These are phyloP conservation scores for Incumbomyces lentus DNA, from an alignment of 2,329 filamentous ascomycete genomes.

Conservation along the genomic window DNA sequence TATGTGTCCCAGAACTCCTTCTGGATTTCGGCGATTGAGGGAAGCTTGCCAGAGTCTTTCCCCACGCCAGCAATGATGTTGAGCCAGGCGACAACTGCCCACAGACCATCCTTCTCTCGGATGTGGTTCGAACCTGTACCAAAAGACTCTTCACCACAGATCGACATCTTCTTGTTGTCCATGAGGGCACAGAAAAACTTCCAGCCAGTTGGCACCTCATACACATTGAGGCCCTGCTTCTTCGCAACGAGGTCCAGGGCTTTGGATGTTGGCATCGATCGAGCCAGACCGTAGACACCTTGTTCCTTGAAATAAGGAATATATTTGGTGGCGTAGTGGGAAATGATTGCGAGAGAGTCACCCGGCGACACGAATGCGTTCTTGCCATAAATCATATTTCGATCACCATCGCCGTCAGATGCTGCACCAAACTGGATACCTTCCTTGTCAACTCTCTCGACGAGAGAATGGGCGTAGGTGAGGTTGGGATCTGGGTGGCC, in stretches of 20 bases:
- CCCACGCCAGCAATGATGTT: constrained; percentile 96
- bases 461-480: constrained; percentile 88
- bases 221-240: constrained; percentile 80
- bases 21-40: constrained; percentile 93
- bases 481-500: constrained; percentile 97
- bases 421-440: constrained; percentile 92
- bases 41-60: constrained; percentile 53
- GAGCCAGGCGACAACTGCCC: constrained; percentile 94
- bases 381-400: constrained; percentile 99
- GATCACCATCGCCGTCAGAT: constrained; percentile 92
- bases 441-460: constrained; percentile 84
- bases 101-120: constrained; percentile 96
- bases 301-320: constrained; percentile 99
- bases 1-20: constrained; percentile 95
- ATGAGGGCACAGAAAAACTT: constrained; percentile 98
- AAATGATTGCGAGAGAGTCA: constrained; percentile 95
- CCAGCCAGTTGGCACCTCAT: constrained; percentile 98
- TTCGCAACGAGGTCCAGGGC: constrained; percentile 93
- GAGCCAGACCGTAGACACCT: constrained; percentile 86
- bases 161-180: constrained; percentile 89
- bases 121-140: constrained; percentile 98
- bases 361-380: constrained; percentile 94
- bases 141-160: constrained; percentile 97
- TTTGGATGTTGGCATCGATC: constrained; percentile 94
- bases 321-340: constrained; percentile 76